Percentiles rank a stretch among this genome's conserved stretches.
Conservation (phyloP, 371 early-diverging fungal species). For the Apophysomyces variabilis region DNA sequence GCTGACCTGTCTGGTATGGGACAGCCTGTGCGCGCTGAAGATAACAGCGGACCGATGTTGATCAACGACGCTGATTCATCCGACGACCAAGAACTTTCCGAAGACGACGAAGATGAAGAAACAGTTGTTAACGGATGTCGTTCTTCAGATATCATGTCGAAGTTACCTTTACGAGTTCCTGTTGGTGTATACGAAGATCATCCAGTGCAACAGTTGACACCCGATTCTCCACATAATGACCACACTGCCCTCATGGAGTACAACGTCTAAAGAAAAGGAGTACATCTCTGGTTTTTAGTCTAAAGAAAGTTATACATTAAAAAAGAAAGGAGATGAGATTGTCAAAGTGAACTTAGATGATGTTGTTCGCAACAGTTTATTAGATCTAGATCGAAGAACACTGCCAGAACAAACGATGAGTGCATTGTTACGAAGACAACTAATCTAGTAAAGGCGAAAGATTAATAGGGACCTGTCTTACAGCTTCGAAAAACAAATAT, state of each 20-base stretch:
- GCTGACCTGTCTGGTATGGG: constrained; percentile 20
- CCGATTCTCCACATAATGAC: constrained; percentile 3
- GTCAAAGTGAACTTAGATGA: too few species aligned
- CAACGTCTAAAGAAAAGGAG: background rate
- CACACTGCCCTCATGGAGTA: constrained; percentile 4
- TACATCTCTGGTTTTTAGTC: background rate
- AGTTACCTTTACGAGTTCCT: constrained; percentile 16
- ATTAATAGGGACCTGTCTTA: too few species aligned
- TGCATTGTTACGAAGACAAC: too few species aligned
- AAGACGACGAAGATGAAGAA: constrained; percentile 25
- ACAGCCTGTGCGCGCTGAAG: constrained; percentile 4
- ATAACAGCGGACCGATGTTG: constrained; percentile 12
- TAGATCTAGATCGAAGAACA: too few species aligned
- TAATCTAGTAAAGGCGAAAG: too few species aligned
- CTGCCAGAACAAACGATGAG: too few species aligned
- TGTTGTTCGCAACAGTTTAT: too few species aligned
- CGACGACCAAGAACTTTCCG: constrained; percentile 17
- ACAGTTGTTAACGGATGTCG: constrained; percentile 4
- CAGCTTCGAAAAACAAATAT: too few species aligned
- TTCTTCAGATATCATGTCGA: constrained; percentile 13
- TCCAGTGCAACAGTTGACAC: constrained; percentile 1
- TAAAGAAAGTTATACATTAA: constrained; percentile 3
- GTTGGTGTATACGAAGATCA: constrained; percentile 11
- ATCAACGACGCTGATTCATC: constrained; percentile 19
- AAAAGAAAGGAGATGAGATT: background rate